Evolutionary conservation across 2,329 filamentous ascomycete genomes (phyloP).

Genomic region (Diatrype stigma): DNA sequence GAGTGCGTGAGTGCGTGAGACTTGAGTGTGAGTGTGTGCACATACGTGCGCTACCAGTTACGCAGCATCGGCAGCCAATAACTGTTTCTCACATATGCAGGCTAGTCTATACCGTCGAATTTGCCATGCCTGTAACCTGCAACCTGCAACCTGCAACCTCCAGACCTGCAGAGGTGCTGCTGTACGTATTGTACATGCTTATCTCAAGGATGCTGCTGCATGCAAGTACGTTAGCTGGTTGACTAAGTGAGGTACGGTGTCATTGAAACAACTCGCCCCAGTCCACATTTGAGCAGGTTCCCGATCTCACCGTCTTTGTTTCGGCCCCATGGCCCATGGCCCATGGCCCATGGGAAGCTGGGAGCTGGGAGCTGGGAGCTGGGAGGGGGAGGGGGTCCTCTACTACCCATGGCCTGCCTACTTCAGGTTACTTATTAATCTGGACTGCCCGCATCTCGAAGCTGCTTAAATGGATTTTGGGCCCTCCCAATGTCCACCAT

Average conservation of each 20-base stretch:
- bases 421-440: background rate
- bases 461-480: background rate
- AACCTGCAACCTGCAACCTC: too few relatives aligned
- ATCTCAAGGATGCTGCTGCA: too few relatives aligned
- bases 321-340: background rate
- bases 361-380: background rate
- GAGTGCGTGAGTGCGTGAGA: too few relatives aligned
- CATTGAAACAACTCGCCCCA: background rate
- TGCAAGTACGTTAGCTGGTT: too few relatives aligned
- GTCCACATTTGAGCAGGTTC: constrained; percentile 1
- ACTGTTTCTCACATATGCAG: background rate
- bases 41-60: background rate
- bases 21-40: too few relatives aligned
- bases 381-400: too few relatives aligned
- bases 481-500: background rate
- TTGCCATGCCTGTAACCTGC: background rate
- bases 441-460: background rate
- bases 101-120: background rate
- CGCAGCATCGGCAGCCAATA: background rate
- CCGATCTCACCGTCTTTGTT: background rate
- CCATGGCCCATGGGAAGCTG: background rate
- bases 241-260: background rate
- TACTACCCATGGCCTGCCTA: too few relatives aligned
- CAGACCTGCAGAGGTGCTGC: too few relatives aligned
- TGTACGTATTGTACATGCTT: too few relatives aligned